phyloP scores from a whole-genome alignment of 78 protist genomes.

The Dictyostelium citrinum region DNA sequence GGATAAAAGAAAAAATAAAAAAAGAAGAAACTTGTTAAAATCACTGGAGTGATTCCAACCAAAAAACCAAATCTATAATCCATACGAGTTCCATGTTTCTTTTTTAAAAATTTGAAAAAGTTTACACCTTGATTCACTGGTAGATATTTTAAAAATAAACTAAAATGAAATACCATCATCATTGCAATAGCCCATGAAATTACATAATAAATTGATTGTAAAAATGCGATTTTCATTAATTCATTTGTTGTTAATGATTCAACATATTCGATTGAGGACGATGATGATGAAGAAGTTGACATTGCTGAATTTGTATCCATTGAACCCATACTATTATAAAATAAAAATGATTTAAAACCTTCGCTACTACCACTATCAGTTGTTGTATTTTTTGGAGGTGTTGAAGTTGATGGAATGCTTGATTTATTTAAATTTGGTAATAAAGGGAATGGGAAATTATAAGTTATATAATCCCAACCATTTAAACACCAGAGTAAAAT shows the following conservation, averaged over 20 bases:
- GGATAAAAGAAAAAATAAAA: slow-evolving; percentile 23
- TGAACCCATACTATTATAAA: not conserved
- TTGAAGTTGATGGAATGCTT: not conserved
- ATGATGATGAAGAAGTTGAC: not conserved
- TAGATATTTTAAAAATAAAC: slow-evolving; percentile 42
- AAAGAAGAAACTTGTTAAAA: slow-evolving; percentile 9
- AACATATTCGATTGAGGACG: not conserved
- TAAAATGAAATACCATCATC: slow-evolving; percentile 25
- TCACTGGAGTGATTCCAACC: not conserved
- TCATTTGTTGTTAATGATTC: not conserved
- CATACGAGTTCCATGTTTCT: slow-evolving; percentile 12
- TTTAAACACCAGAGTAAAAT: not conserved
- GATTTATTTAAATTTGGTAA: not conserved
- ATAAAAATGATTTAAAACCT: not conserved
- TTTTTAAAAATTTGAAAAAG: not conserved
- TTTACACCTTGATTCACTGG: not conserved
- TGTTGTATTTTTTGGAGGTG: not conserved
- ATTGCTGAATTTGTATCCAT: not conserved
- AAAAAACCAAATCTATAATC: slow-evolving; percentile 18
- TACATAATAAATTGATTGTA: slow-evolving; percentile 36
- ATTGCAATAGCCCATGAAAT: slow-evolving; percentile 9
- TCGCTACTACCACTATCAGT: slow-evolving; percentile 4
- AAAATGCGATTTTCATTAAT: not conserved
- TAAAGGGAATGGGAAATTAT: slow-evolving; percentile 51
- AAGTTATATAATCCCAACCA: slow-evolving; percentile 39